Evolutionary conservation across 1,284 basidiomycete species (phyloP), one percentile per base, ranked within the genome.

Genomic region (Chalciporus sp.): DNA sequence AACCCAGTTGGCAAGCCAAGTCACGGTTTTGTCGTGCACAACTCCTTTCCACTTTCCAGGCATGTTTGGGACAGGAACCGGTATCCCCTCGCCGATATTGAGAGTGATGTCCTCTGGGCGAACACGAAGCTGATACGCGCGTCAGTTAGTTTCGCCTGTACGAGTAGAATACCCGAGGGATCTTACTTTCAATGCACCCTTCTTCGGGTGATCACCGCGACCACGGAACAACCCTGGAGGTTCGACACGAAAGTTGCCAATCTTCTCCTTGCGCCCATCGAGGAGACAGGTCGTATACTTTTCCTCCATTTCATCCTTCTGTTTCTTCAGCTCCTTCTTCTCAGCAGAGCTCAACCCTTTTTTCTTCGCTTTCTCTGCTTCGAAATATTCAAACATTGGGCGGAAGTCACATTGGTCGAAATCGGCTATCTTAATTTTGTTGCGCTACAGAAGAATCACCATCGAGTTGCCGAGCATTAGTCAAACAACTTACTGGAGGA

Each of bases 171-270:
- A 49, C 47, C 16, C 16, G n/a, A 4, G 47, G 7, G 29, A 9
- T 65, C 72, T 63, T 64, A 94, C 93, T 83, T 99, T 99, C 58
- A 98, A 80, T 49, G 88, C 89, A 23, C 97, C 97, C 72, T 98
- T 98, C 80, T 92, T 95, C 1, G 97, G 97, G 74, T 99, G 97
- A 65, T 98, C 94, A 55, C 97, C 97, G 61, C 97, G 95, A 56
- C 97, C 97, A 72, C 96, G 82, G 77, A 99, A 99, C 42, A 99
- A 78, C 41, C 95, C 94, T 17, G 97, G 97, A 68, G 97, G 97
- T 80, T 99, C 97, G 47, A 98, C 88, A 61, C 95, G 86, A 79
- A 99, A 98, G 76, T 99, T 99, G 52, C 97, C 97, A 49, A 98
- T 86, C 72, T 97, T 98, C 77, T 99, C 97, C 74, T 95, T 95